Conservation (phyloP, 371 early-diverging fungal species). For the Lichtheimia corymbifera region DNA sequence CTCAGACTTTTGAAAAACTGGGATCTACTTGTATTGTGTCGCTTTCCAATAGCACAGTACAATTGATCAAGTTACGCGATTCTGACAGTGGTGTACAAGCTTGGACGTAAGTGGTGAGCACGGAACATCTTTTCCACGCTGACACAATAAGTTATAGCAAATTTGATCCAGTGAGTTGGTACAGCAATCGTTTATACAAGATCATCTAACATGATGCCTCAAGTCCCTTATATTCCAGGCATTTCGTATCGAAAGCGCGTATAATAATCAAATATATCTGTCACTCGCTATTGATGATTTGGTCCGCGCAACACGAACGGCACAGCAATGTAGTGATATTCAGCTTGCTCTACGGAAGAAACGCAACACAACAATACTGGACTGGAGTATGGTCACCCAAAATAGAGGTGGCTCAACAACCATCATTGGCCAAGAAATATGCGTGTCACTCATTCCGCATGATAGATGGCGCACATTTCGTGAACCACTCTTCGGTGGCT, state of each 20-base stretch:
- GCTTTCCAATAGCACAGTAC: conserved; percentile 41
- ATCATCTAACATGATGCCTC: not conserved
- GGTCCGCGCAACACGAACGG: conserved; percentile 46
- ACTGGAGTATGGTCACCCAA: conserved; percentile 32
- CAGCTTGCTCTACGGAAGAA: conserved; percentile 42
- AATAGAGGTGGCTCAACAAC: conserved; percentile 9
- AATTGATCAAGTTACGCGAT: conserved; percentile 49
- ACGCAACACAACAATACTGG: conserved; percentile 35
- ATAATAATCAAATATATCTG: conserved; percentile 53
- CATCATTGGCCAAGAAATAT: conserved; percentile 15
- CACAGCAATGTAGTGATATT: conserved; percentile 37
- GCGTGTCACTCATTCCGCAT: conserved; percentile 13
- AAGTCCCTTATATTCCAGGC: conserved; percentile 59
- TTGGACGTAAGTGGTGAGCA: conserved; percentile 47
- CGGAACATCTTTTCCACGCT: not conserved
- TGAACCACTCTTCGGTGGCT: conserved; percentile 13
- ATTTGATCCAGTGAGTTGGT: conserved; percentile 17
- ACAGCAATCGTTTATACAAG: not conserved
- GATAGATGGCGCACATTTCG: conserved; percentile 16
- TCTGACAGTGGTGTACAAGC: conserved; percentile 49
- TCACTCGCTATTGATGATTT: conserved; percentile 48
- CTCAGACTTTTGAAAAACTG: conserved; percentile 39
- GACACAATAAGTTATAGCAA: conserved; percentile 17
- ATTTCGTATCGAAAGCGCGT: conserved; percentile 50
- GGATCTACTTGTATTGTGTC: conserved; percentile 44